Percentiles rank a stretch among this genome's conserved stretches.
Conservation (phyloP, 345 rosid species). For the Lumnitzera racemosa region DNA sequence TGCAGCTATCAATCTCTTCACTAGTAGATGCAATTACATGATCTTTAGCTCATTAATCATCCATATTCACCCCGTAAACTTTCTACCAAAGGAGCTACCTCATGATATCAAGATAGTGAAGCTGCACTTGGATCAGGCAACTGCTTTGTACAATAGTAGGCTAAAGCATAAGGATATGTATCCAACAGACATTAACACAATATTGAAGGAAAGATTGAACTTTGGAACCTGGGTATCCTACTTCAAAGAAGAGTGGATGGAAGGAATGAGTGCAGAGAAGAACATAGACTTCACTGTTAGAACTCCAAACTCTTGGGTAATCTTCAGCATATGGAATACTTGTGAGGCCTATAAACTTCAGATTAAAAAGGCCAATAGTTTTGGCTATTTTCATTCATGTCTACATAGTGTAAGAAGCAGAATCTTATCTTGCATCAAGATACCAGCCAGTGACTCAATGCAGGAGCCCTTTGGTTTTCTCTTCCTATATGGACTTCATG, state of each 20-base stretch:
- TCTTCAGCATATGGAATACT: constrained; percentile 59
- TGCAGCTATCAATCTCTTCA: constrained; percentile 48
- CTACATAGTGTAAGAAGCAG: constrained; percentile 25
- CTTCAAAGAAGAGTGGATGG: constrained; percentile 33
- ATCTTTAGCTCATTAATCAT: constrained; percentile 17
- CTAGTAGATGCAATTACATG: constrained; percentile 23
- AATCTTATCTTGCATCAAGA: constrained; percentile 32
- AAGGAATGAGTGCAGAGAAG: constrained; percentile 6
- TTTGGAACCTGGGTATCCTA: constrained; percentile 53
- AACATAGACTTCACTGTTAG: constrained; percentile 9
- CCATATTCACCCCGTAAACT: not conserved
- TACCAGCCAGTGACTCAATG: constrained; percentile 19
- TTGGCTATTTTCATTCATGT: constrained; percentile 22
- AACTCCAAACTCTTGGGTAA: constrained; percentile 31
- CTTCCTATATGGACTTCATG: constrained; percentile 34
- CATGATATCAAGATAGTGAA: constrained; percentile 28
- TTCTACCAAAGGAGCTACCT: constrained; percentile 7
- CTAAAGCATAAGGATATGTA: constrained; percentile 33
- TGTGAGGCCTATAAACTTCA: constrained; percentile 32
- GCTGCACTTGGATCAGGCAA: constrained; percentile 37
- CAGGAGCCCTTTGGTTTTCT: constrained; percentile 36
- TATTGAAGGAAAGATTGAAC: constrained; percentile 37
- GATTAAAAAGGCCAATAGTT: constrained; percentile 18
- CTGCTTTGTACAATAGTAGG: constrained; percentile 31
- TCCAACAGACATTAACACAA: constrained; percentile 34